Percentiles rank a stretch among this genome's conserved stretches.
Conservation (phyloP, 179 eudicot species). For the Amaranthus tricolor region DNA sequence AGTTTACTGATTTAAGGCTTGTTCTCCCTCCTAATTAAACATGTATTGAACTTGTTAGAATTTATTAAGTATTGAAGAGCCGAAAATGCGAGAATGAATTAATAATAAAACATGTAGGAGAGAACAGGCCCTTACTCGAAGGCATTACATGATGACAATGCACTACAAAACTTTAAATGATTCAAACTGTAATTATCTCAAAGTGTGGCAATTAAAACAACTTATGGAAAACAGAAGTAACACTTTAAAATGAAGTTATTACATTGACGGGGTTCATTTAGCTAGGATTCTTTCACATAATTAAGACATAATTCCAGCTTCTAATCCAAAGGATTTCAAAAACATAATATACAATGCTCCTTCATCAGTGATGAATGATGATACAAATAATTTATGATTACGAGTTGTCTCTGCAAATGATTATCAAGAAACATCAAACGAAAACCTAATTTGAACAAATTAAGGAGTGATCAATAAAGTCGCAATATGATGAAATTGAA, state of each 20-base stretch:
- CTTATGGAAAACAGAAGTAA: not conserved
- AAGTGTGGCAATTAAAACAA: not conserved
- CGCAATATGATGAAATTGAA: not conserved
- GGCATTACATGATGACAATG: too few species aligned
- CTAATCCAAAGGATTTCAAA: not conserved
- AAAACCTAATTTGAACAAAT: slow-evolving; percentile 4
- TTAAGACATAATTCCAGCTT: too few species aligned
- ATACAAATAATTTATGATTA: not conserved
- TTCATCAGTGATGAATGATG: not conserved
- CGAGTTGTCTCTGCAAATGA: not conserved
- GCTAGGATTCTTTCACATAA: not conserved
- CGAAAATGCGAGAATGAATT: too few species aligned
- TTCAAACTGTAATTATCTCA: not conserved
- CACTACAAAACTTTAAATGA: too few species aligned
- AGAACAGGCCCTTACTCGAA: too few species aligned
- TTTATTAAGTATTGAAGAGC: too few species aligned
- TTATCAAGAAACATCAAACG: not conserved
- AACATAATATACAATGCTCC: too few species aligned
- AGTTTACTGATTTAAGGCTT: too few species aligned
- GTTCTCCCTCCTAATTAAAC: too few species aligned
- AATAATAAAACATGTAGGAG: too few species aligned
- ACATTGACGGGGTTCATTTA: not conserved
- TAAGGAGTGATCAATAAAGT: not conserved
- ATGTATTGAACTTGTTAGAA: too few species aligned
- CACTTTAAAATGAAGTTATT: not conserved